A percentile compares a stretch with the other conserved stretches of the same genome.
Conservation (phyloP, 1,284 basidiomycete species). For the Trichosporon sp. region DNA sequence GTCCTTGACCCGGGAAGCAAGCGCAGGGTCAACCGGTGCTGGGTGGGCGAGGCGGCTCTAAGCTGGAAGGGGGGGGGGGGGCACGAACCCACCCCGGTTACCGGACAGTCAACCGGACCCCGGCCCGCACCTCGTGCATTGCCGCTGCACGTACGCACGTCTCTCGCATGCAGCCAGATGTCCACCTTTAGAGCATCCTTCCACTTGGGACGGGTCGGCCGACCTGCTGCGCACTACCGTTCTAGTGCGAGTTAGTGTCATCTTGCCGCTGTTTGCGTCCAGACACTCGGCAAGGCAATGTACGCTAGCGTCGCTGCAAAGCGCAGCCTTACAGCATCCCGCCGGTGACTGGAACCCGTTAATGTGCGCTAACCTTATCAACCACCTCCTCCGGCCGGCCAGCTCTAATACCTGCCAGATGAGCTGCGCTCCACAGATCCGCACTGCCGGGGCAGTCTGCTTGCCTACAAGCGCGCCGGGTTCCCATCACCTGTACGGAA, state of each 20-base stretch:
- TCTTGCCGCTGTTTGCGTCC: neutral
- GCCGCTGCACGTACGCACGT: neutral
- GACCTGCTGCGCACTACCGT: neutral
- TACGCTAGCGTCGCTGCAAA: neutral
- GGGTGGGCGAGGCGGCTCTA: neutral
- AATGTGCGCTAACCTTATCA: constrained; percentile 9
- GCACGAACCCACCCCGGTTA: neutral
- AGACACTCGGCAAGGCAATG: neutral
- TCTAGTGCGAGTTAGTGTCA: neutral
- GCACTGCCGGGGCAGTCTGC: neutral
- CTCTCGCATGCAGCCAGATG: neutral
- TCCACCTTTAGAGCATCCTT: neutral
- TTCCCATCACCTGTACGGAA: neutral
- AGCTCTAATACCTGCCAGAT: neutral
- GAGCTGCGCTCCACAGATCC: neutral
- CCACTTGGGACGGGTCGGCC: neutral
- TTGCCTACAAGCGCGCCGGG: neutral
- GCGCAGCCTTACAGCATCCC: neutral
- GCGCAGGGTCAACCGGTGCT: neutral
- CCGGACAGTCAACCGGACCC: neutral
- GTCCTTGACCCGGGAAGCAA: neutral
- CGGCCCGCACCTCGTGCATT: neutral
- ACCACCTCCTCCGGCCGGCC: neutral
- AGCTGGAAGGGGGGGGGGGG: neutral
- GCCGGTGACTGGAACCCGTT: constrained; percentile 6